Evolutionary conservation across 495 filamentous ascomycete genomes (phyloP), one percentile per base, ranked within the genome.

Genomic region (Neurospora sp.): DNA sequence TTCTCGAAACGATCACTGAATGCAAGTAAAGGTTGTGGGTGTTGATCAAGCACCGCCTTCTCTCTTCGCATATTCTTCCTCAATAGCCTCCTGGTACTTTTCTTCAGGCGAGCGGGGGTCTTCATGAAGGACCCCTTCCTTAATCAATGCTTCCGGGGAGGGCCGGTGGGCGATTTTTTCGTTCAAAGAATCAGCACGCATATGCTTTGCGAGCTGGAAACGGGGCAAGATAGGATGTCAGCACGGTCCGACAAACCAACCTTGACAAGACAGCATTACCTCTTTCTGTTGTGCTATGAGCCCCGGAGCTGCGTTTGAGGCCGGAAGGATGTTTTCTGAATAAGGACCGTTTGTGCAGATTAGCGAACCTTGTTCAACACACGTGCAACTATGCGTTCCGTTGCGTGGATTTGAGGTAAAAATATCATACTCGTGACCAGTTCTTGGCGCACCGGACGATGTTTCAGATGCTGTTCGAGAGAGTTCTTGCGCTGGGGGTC

Each of bases 381-480:
- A 31, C 37, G 31, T 71, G 42, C 70, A 53, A 53, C 39, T 61
- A 38, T 39, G 37, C 14, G 70, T 37, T 22, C 41, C 61, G 4
- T 16, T 44, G 48, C n/a, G 22, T 68, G 39, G 35, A 65, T 41
- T 42, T 9, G 53, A 69, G 22, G 69, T 70, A n/a, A 70, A 70
- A 72, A 59, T 53, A 68, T 68, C 88, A 40, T 86, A 94, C 92
- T 91, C 76, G 94, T 92, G 70, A 97, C 93, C 70, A 97, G 89
- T 73, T 97, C 93, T 77, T 94, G 84, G 53, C 88, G 85, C 27
- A 94, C 92, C 12, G 94, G 94, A 44, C 94, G 91, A 71, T 88
- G 88, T 78, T 91, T 88, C 72, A 97, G 87, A 77, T 94, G 92
- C 76, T 92, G 93, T 82, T 96, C 93, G 39, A 97, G 89, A n/a